Conservation (phyloP, 495 filamentous ascomycete genomes). For the Cairneyella variabilis region DNA sequence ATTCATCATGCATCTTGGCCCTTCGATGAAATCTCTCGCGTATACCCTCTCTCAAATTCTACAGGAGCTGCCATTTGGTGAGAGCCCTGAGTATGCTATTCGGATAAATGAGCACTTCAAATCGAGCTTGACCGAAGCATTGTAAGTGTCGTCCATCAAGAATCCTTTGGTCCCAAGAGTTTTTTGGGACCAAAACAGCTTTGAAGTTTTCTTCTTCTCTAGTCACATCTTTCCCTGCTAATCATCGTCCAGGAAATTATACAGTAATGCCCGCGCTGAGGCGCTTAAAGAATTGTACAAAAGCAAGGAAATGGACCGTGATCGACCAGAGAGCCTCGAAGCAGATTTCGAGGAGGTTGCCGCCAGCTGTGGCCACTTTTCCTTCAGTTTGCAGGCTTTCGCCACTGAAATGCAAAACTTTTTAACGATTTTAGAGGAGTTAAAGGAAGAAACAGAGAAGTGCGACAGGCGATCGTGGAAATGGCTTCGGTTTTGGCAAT, state of each 20-base stretch:
- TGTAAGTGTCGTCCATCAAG: slow-evolving; percentile 32
- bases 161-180: no score
- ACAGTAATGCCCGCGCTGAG: slow-evolving; percentile 65
- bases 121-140: slow-evolving; percentile 71
- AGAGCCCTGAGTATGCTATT: slow-evolving; percentile 59
- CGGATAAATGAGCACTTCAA: slow-evolving; percentile 73
- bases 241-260: slow-evolving; percentile 46
- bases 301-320: slow-evolving; percentile 62
- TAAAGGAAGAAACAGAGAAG: slow-evolving; percentile 61
- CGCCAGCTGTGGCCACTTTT: slow-evolving; percentile 93
- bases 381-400: slow-evolving; percentile 81
- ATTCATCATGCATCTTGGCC: slow-evolving; percentile 84
- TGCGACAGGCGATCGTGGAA: slow-evolving; percentile 65
- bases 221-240: not conserved
- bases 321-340: slow-evolving; percentile 65
- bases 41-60: slow-evolving; percentile 86
- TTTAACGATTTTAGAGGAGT: slow-evolving; percentile 76
- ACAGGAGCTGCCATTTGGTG: slow-evolving; percentile 77
- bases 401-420: slow-evolving; percentile 83
- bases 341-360: slow-evolving; percentile 96
- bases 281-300: slow-evolving; percentile 77
- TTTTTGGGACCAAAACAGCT: no score
- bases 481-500: slow-evolving; percentile 82
- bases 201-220: no score
- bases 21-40: slow-evolving; percentile 92